Evolutionary conservation across 192 early-diverging fungal genomes (phyloP).

Genomic region (Coemansia sp.): DNA sequence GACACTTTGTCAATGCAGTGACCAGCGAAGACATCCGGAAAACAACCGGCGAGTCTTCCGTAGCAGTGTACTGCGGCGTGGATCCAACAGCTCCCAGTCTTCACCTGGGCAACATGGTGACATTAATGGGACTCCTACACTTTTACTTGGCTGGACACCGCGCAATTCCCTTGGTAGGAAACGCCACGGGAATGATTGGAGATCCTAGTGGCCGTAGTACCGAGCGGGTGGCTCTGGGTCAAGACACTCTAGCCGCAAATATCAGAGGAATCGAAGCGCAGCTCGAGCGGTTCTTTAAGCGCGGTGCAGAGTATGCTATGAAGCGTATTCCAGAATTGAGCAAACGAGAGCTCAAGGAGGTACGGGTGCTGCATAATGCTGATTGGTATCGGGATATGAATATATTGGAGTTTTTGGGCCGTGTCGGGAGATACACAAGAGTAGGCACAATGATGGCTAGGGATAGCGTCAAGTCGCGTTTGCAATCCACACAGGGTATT

Average conservation of each 20-base stretch:
- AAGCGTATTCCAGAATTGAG: constrained; percentile 23
- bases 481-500: constrained; percentile 80
- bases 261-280: constrained; percentile 65
- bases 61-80: constrained; percentile 81
- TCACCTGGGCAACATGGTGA: constrained; percentile 87
- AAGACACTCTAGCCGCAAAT: constrained; percentile 58
- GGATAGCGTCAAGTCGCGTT: constrained; percentile 82
- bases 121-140: constrained; percentile 80
- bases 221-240: constrained; percentile 69
- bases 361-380: constrained; percentile 73
- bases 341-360: constrained; percentile 39
- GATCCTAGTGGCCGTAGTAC: constrained; percentile 86
- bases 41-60: constrained; percentile 1
- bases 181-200: constrained; percentile 89
- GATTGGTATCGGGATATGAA: constrained; percentile 75
- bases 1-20: constrained; percentile 54
- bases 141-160: constrained; percentile 81
- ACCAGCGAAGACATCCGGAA: constrained; percentile 45
- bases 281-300: constrained; percentile 65
- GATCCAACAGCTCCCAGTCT: constrained; percentile 91
- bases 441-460: constrained; percentile 81
- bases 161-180: constrained; percentile 81
- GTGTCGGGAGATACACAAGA: constrained; percentile 74
- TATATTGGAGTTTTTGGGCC: constrained; percentile 70
- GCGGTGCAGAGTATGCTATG: constrained; percentile 48